Percentiles rank a stretch among this genome's conserved stretches.
Conservation (phyloP, 2,329 filamentous ascomycete genomes). For the Trichophyton schoenleinii region DNA sequence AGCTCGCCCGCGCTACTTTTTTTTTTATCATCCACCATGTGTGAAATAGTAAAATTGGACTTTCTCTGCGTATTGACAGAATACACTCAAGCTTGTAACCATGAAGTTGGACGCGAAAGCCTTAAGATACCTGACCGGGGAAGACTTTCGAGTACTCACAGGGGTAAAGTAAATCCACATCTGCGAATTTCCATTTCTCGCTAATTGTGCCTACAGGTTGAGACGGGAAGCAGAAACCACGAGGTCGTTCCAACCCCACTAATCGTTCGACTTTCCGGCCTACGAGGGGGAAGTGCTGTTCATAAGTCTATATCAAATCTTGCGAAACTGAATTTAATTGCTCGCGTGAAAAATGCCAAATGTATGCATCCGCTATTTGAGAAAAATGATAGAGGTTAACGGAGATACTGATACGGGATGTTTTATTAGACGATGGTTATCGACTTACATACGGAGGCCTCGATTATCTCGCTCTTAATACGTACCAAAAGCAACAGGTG, state of each 20-base stretch:
- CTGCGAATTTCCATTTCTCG: neutral
- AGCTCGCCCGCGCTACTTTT: neutral
- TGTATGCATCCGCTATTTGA: slow-evolving; percentile 35
- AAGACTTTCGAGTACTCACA: slow-evolving; percentile 91
- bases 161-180: slow-evolving; percentile 50
- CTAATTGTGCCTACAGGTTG: slow-evolving; percentile 48
- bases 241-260: slow-evolving; percentile 86
- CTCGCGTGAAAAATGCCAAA: slow-evolving; percentile 83
- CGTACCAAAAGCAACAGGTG: slow-evolving; percentile 63
- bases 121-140: slow-evolving; percentile 77
- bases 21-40: neutral
- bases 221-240: slow-evolving; percentile 90
- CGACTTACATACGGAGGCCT: slow-evolving; percentile 91
- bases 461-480: slow-evolving; percentile 92
- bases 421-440: slow-evolving; percentile 65
- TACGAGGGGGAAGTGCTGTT: slow-evolving; percentile 66
- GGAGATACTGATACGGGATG: slow-evolving; percentile 2
- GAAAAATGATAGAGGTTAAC: neutral
- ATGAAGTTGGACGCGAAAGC: slow-evolving; percentile 96
- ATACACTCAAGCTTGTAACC: slow-evolving; percentile 14
- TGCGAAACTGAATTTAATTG: slow-evolving; percentile 84
- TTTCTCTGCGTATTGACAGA: neutral
- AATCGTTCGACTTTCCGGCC: slow-evolving; percentile 70
- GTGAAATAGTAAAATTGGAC: neutral
- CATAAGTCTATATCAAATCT: slow-evolving; percentile 79